Evolutionary conservation across 495 filamentous ascomycete species (phyloP).

Genomic region (Penicillium samsonianum): DNA sequence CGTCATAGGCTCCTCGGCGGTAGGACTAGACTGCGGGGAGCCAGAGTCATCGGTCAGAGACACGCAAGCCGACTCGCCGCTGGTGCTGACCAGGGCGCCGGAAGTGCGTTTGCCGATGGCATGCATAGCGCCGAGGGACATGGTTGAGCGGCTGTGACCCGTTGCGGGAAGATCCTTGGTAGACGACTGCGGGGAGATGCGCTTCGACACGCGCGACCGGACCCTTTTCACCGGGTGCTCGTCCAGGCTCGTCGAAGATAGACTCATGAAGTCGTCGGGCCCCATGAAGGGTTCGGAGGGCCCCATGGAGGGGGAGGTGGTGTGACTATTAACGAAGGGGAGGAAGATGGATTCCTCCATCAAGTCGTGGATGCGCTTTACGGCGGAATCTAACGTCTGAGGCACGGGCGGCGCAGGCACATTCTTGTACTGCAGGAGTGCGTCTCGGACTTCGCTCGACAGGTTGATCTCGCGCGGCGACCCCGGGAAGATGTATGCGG

Average conservation of each 20-base stretch:
- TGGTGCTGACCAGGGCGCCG: conserved; percentile 37
- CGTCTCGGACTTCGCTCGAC: conserved; percentile 79
- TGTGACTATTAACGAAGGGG: conserved; percentile 46
- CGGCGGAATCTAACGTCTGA: conserved; percentile 80
- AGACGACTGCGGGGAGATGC: conserved; percentile 48
- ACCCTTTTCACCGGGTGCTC: conserved; percentile 35
- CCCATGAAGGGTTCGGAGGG: conserved; percentile 34
- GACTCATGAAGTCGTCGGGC: conserved; percentile 37
- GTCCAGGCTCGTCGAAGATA: conserved; percentile 35
- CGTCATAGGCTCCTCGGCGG: conserved; percentile 73
- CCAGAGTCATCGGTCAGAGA: conserved; percentile 52
- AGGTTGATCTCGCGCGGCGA: conserved; percentile 92
- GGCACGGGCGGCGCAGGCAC: conserved; percentile 70
- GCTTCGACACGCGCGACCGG: conserved; percentile 38
- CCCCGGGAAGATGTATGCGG: conserved; percentile 58
- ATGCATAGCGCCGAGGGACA: conserved; percentile 37
- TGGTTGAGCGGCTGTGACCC: conserved; percentile 32
- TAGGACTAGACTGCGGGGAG: conserved; percentile 46
- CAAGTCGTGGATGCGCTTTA: conserved; percentile 85
- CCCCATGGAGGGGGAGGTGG: conserved; percentile 34
- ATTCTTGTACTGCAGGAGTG: conserved; percentile 65
- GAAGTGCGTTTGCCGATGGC: conserved; percentile 41
- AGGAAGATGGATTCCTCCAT: conserved; percentile 91
- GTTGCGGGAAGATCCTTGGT: conserved; percentile 39
- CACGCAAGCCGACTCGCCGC: conserved; percentile 40